phyloP scores from a whole-genome alignment of 495 filamentous ascomycete species.

The Podospora fimiseda region DNA sequence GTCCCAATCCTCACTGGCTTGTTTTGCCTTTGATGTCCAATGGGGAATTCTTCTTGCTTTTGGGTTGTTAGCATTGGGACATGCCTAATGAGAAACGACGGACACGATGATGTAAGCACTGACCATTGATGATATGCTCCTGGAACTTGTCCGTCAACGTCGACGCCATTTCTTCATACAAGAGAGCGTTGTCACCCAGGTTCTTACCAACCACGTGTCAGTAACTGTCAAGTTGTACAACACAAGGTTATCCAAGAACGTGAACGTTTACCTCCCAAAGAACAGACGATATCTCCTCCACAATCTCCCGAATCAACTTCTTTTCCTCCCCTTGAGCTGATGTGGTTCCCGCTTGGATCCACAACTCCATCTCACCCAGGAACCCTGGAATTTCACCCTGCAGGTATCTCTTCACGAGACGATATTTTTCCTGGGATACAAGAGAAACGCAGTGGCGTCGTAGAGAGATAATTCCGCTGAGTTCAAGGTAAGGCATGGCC shows the following conservation, averaged over 20 bases:
- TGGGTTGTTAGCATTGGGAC: no score
- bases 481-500: constrained; percentile 23
- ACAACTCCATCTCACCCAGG: constrained; percentile 29
- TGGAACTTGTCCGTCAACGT: no score
- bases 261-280: constrained; percentile 10
- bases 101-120: no score
- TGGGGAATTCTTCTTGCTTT: no score
- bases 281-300: constrained; percentile 6
- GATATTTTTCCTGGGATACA: constrained; percentile 32
- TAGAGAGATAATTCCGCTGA: constrained; percentile 31
- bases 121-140: no score
- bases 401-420: constrained; percentile 26
- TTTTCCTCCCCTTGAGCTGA: constrained; percentile 28
- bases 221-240: neutral
- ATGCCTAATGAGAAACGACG: no score
- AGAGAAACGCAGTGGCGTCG: constrained; percentile 32
- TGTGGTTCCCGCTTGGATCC: constrained; percentile 35
- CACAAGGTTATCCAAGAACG: neutral
- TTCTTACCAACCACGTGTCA: no score
- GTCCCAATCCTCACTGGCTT: no score
- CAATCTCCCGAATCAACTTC: constrained; percentile 4
- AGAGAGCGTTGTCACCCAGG: no score
- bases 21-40: no score
- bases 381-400: constrained; percentile 28
- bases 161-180: no score